These are phyloP conservation scores for Schwanniomyces polymorphus DNA, from an alignment of 805 yeast species.

Conservation along the genomic window DNA sequence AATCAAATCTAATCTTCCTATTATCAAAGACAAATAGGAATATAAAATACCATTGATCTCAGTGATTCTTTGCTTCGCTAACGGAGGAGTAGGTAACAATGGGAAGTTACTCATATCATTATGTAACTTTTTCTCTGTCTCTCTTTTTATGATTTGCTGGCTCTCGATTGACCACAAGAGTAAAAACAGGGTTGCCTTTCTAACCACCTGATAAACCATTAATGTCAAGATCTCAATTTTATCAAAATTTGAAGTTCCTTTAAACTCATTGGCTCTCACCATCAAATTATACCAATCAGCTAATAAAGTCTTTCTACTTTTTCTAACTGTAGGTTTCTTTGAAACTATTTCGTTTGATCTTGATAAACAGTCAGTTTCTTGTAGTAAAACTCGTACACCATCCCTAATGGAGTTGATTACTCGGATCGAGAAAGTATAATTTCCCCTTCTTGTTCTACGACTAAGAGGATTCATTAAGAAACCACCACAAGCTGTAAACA, in stretches of 20 bases:
- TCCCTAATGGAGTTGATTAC: conserved; percentile 67
- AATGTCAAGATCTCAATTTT: conserved; percentile 63
- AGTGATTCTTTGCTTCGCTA: conserved; percentile 59
- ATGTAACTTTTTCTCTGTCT: conserved; percentile 32
- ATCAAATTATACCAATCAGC: conserved; percentile 82
- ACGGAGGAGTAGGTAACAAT: conserved; percentile 54
- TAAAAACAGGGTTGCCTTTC: conserved; percentile 63
- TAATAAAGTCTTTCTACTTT: conserved; percentile 63
- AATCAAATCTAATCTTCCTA: conserved; percentile 76
- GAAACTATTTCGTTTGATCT: conserved; percentile 70
- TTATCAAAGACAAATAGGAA: conserved; percentile 62
- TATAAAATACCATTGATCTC: conserved; percentile 63
- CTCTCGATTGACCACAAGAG: conserved; percentile 73
- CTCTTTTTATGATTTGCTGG: conserved; percentile 41
- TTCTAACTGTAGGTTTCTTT: conserved; percentile 58
- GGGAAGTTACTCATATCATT: conserved; percentile 43
- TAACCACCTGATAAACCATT: conserved; percentile 65
- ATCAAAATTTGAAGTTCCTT: conserved; percentile 57
- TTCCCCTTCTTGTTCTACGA: conserved; percentile 36
- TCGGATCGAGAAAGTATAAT: conserved; percentile 54
- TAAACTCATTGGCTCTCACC: conserved; percentile 73
- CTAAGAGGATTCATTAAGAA: conserved; percentile 66
- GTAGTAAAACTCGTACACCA: conserved; percentile 65
- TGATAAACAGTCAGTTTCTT: conserved; percentile 72
- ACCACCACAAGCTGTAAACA: conserved; percentile 64